phyloP scores from a whole-genome alignment of 768 basidiomycete species.

The Kwoniella dendrophila region DNA sequence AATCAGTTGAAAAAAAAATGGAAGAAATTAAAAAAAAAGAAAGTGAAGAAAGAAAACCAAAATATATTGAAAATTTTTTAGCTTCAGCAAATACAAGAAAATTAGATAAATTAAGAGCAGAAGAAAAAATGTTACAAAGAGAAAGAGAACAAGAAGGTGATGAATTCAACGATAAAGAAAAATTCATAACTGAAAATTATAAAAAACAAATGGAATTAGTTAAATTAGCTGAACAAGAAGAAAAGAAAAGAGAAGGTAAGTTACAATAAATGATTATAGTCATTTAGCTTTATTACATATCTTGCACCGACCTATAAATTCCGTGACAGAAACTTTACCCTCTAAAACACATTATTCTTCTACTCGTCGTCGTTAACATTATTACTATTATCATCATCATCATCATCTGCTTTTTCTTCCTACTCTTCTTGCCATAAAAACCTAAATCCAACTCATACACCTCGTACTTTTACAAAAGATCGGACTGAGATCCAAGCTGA shows the following conservation, averaged over 20 bases:
- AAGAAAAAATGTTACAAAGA: conserved; percentile 95
- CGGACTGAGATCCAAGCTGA: neutral
- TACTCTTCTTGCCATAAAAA: too few species aligned
- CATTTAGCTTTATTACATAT: neutral
- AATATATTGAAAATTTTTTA: conserved; percentile 83
- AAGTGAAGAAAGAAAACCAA: conserved; percentile 81
- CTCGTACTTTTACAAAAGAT: too few species aligned
- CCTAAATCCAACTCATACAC: too few species aligned
- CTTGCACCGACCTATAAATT: neutral
- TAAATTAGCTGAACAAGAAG: conserved; percentile 87
- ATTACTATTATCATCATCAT: too few species aligned
- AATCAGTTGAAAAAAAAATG: conserved; percentile 74
- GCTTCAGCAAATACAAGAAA: conserved; percentile 80
- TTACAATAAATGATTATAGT: conserved; percentile 21
- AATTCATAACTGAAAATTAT: conserved; percentile 97
- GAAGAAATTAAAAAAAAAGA: conserved; percentile 78
- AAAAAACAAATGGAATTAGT: conserved; percentile 95
- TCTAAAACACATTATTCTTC: too few species aligned
- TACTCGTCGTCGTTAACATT: too few species aligned
- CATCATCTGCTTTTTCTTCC: too few species aligned
- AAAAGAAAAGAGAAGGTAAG: conserved; percentile 81
- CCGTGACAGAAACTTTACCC: neutral
- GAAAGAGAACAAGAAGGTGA: conserved; percentile 93
- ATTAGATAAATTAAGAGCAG: conserved; percentile 85
- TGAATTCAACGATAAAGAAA: conserved; percentile 88